phyloP scores from a whole-genome alignment of 257 asterid species.

The Cruciata laevipes region DNA sequence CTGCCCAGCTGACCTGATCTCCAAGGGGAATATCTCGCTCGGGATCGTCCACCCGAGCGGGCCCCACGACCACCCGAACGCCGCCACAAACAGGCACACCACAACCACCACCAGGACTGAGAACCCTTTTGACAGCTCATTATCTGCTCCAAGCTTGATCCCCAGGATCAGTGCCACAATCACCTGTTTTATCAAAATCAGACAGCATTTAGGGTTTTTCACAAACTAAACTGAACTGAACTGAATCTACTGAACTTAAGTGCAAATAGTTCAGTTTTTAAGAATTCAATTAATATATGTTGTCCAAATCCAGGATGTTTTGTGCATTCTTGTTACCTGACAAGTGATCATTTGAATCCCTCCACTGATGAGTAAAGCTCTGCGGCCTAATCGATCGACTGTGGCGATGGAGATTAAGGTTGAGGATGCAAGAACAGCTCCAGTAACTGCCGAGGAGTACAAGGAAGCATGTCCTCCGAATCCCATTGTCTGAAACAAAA shows the following conservation, averaged over 20 bases:
- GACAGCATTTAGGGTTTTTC: not conserved
- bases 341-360: conserved; percentile 67
- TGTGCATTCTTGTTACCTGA: conserved; percentile 30
- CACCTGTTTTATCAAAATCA: conserved; percentile 29
- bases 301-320: not conserved
- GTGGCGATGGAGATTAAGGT: conserved; percentile 36
- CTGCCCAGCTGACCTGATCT: conserved; percentile 84
- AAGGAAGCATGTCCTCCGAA: conserved; percentile 38
- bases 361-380: conserved; percentile 55
- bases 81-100: conserved; percentile 64
- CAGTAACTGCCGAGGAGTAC: conserved; percentile 39
- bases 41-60: conserved; percentile 92
- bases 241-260: too few species aligned
- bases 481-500: conserved; percentile 47
- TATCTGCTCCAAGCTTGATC: conserved; percentile 44
- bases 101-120: conserved; percentile 55
- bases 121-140: conserved; percentile 48
- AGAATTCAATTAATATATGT: too few species aligned
- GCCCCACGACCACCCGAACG: conserved; percentile 95
- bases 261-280: not conserved
- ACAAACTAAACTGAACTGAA: too few species aligned
- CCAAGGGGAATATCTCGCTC: conserved; percentile 84
- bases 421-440: conserved; percentile 35
- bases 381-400: conserved; percentile 37
- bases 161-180: conserved; percentile 53